These are phyloP conservation scores for Staphylotrichum tortipilum DNA, from an alignment of 495 filamentous ascomycete genomes.

Conservation along the genomic window DNA sequence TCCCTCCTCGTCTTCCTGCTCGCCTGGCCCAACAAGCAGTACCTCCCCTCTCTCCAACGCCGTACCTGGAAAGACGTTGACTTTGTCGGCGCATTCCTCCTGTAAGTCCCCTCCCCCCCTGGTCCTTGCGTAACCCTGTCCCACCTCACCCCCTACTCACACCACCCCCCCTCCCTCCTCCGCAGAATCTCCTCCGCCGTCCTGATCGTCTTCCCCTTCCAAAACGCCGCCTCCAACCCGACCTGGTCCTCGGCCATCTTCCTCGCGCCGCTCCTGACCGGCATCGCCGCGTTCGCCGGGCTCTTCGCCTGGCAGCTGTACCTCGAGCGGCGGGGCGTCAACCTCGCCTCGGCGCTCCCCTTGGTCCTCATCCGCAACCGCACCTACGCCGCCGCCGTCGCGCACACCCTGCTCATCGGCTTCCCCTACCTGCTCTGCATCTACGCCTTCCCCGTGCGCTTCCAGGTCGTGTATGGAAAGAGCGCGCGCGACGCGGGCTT, in stretches of 20 bases:
- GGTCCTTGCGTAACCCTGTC: neutral
- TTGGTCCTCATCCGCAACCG: conserved; percentile 23
- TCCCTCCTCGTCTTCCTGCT: conserved; percentile 41
- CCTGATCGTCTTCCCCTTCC: conserved; percentile 51
- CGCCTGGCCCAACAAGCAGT: conserved; percentile 33
- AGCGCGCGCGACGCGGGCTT: conserved; percentile 44
- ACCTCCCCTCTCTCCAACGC: conserved; percentile 23
- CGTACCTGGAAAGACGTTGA: conserved; percentile 44
- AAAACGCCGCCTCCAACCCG: conserved; percentile 41
- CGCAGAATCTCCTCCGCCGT: conserved; percentile 42
- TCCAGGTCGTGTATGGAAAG: conserved; percentile 48
- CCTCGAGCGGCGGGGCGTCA: neutral
- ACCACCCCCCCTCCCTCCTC: neutral
- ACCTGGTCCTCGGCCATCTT: conserved; percentile 35
- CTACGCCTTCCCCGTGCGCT: conserved; percentile 50
- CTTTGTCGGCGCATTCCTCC: conserved; percentile 44
- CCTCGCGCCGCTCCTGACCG: conserved; percentile 36
- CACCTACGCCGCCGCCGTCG: conserved; percentile 26
- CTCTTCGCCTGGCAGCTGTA: conserved; percentile 38
- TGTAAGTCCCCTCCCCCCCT: conserved; percentile 19
- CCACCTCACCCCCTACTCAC: neutral
- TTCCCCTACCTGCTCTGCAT: conserved; percentile 49
- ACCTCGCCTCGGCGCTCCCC: conserved; percentile 16
- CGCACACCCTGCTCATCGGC: conserved; percentile 40
- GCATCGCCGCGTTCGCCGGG: conserved; percentile 30